Evolutionary conservation across 2,329 filamentous ascomycete species (phyloP).

Genomic region (Podosphaera aphanis): DNA sequence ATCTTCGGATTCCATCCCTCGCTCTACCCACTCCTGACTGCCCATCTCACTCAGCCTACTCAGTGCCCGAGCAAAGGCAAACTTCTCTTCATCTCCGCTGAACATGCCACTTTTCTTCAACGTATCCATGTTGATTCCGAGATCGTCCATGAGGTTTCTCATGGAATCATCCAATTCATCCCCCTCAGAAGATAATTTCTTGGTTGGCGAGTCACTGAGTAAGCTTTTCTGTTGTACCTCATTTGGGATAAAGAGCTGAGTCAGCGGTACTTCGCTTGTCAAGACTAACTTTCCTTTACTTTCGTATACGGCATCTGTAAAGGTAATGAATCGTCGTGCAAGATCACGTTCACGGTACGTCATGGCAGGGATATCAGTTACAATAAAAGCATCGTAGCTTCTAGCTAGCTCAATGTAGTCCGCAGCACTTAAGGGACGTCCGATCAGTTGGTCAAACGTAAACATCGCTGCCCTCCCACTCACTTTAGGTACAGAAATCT

Average conservation of each 20-base stretch:
- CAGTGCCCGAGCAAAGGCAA: conserved; percentile 79
- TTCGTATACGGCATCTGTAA: conserved; percentile 92
- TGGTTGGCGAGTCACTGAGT: conserved; percentile 21
- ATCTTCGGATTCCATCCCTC: conserved; percentile 30
- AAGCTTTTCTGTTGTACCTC: conserved; percentile 41
- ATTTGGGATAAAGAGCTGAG: conserved; percentile 62
- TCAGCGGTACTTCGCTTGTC: conserved; percentile 66
- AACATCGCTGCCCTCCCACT: conserved; percentile 79
- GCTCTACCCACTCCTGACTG: conserved; percentile 80
- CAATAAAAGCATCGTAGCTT: conserved; percentile 75
- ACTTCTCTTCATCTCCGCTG: conserved; percentile 83
- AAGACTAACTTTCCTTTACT: conserved; percentile 80
- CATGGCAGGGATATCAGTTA: conserved; percentile 85
- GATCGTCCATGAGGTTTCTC: conserved; percentile 64
- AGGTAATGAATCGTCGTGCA: conserved; percentile 84
- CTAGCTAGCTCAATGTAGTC: conserved; percentile 86
- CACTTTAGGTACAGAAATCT: conserved; percentile 68
- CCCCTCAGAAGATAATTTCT: conserved; percentile 18
- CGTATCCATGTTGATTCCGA: conserved; percentile 63
- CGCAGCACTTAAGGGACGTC: conserved; percentile 67
- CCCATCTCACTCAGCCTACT: conserved; percentile 80
- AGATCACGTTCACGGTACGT: conserved; percentile 66
- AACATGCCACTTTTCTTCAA: conserved; percentile 75
- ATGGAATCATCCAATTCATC: conserved; percentile 38
- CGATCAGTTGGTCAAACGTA: conserved; percentile 79